Conservation (phyloP, 192 early-diverging fungal species). For the Thamnidium elegans region DNA sequence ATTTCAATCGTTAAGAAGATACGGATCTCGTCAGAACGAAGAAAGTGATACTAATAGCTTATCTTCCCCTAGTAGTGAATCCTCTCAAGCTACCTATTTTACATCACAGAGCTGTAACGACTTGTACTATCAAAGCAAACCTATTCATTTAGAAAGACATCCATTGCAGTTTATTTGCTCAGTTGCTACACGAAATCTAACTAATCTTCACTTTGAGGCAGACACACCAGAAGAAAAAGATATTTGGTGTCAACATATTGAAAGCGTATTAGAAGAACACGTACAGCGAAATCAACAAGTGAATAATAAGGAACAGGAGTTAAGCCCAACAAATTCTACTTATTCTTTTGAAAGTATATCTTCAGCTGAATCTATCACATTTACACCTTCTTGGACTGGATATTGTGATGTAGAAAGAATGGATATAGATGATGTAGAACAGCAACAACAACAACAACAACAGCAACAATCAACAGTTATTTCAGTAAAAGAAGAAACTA, state of each 20-base stretch:
- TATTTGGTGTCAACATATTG: conserved; percentile 18
- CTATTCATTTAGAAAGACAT: conserved; percentile 18
- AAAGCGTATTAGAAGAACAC: conserved; percentile 10
- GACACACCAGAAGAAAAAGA: conserved; percentile 16
- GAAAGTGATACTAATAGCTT: too few species aligned
- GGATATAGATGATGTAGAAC: background rate
- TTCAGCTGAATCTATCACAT: background rate
- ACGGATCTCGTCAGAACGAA: background rate
- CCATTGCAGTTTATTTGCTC: conserved; percentile 28
- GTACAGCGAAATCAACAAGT: background rate
- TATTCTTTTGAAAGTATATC: conserved; percentile 9
- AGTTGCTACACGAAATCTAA: conserved; percentile 12
- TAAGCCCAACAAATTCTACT: background rate
- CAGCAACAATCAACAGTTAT: too few species aligned
- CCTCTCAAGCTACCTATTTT: background rate
- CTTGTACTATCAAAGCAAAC: background rate
- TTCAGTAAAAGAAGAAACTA: background rate
- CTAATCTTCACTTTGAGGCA: conserved; percentile 20
- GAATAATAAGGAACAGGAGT: too few species aligned
- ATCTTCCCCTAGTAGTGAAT: too few species aligned
- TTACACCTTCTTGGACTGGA: background rate
- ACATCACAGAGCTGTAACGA: background rate
- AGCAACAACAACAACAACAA: too few species aligned
- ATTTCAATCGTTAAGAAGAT: background rate
- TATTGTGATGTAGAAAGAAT: background rate